Evolutionary conservation across 2,329 filamentous ascomycete species (phyloP).

Genomic region (Talaromyces sp.): DNA sequence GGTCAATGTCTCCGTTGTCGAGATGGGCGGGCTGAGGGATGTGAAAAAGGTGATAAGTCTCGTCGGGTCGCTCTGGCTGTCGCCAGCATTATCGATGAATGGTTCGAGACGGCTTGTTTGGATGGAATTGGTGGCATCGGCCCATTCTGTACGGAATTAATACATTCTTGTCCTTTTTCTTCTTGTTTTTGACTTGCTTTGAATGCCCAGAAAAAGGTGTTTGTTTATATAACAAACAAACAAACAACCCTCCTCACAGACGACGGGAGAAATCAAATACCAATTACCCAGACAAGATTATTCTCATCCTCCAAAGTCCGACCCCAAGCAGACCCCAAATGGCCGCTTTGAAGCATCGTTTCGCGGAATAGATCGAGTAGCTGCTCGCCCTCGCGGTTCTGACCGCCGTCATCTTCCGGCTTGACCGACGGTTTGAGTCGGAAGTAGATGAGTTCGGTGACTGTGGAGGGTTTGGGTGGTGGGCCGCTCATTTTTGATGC

Average conservation of each 20-base stretch:
- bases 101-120: constrained; percentile 16
- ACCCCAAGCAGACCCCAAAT: constrained; percentile 34
- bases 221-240: too few relatives aligned
- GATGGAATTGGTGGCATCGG: constrained; percentile 24
- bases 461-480: constrained; percentile 10
- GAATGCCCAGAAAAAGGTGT: background rate
- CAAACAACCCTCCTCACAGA: background rate
- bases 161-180: background rate
- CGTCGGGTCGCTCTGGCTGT: constrained; percentile 8
- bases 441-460: constrained; percentile 35
- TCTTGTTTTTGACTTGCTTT: background rate
- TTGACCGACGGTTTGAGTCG: constrained; percentile 31
- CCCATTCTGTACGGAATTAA: constrained; percentile 25
- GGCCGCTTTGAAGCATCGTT: constrained; percentile 29
- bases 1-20: constrained; percentile 24
- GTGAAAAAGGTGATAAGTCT: constrained; percentile 23
- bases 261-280: constrained; percentile 20
- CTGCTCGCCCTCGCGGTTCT: constrained; percentile 26
- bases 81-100: constrained; percentile 18
- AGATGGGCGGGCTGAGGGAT: constrained; percentile 26
- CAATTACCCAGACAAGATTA: constrained; percentile 33
- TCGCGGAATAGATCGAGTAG: constrained; percentile 25
- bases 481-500: constrained; percentile 6
- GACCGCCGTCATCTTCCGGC: constrained; percentile 33
- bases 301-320: constrained; percentile 32